Percentiles rank a stretch among this genome's conserved stretches.
Conservation (phyloP, 2,329 filamentous ascomycete species). For the Fusarium circinatum region DNA sequence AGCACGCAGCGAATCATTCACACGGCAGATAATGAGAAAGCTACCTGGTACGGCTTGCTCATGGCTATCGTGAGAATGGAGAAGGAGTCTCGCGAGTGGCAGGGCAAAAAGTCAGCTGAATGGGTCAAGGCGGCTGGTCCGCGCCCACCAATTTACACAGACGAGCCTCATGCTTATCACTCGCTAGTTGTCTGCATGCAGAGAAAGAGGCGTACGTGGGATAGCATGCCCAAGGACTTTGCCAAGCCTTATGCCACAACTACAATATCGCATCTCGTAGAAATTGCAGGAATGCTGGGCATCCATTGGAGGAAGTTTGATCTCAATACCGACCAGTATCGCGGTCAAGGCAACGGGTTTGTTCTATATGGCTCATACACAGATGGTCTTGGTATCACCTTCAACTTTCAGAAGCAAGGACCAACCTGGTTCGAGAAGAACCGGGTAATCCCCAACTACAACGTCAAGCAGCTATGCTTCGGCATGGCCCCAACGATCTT, state of each 20-base stretch:
- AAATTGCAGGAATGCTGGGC: conserved; percentile 51
- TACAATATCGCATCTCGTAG: conserved; percentile 50
- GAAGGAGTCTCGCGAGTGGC: conserved; percentile 38
- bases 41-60: conserved; percentile 33
- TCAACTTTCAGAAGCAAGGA: conserved; percentile 52
- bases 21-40: conserved; percentile 37
- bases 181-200: conserved; percentile 37
- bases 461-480: conserved; percentile 54
- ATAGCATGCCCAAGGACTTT: conserved; percentile 37
- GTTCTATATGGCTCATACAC: conserved; percentile 46
- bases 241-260: conserved; percentile 49
- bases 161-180: conserved; percentile 12
- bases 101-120: conserved; percentile 21
- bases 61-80: conserved; percentile 38
- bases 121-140: conserved; percentile 26
- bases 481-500: conserved; percentile 55
- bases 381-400: conserved; percentile 52
- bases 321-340: conserved; percentile 49
- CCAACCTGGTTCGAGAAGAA: conserved; percentile 49
- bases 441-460: conserved; percentile 50
- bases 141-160: neutral
- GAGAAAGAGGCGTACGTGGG: conserved; percentile 36
- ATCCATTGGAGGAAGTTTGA: conserved; percentile 57
- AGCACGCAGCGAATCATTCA: conserved; percentile 34
- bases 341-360: conserved; percentile 51